Percentiles rank a stretch among this genome's conserved stretches.
Evolutionary conservation across 768 basidiomycete genomes (phyloP).

Genomic region (Phaffia tasmanica): DNA sequence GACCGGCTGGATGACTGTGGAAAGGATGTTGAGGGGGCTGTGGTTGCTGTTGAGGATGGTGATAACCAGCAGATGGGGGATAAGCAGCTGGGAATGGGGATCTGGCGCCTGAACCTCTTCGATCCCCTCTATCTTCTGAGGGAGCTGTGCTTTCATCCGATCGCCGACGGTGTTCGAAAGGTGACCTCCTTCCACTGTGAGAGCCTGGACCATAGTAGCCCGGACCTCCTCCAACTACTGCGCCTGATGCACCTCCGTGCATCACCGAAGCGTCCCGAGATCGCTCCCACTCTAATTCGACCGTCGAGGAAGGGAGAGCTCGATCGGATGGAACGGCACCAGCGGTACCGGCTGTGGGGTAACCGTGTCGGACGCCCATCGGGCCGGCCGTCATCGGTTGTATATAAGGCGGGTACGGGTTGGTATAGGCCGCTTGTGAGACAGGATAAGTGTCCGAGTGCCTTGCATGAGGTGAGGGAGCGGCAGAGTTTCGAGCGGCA

Average conservation of each 20-base stretch:
- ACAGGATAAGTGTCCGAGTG: conserved; percentile 16
- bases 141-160: conserved; percentile 14
- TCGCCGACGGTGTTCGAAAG: conserved; percentile 3
- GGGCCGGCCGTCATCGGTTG: background rate
- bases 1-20: background rate
- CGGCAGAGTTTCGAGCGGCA: conserved; percentile 6
- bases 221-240: background rate
- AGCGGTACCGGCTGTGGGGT: background rate
- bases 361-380: background rate
- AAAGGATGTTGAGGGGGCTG: background rate
- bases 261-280: background rate
- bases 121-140: background rate
- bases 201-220: conserved; percentile 8
- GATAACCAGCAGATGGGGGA: background rate
- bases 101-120: conserved; percentile 15
- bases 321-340: background rate
- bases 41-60: conserved; percentile 3
- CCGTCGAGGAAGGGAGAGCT: background rate
- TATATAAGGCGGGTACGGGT: conserved; percentile 25
- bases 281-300: conserved; percentile 22
- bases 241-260: background rate
- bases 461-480: conserved; percentile 12
- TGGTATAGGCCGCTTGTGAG: conserved; percentile 12
- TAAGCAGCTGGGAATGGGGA: background rate
- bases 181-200: background rate